Evolutionary conservation across 1,284 basidiomycete species (phyloP).

Genomic region (Cryptococcus sp.): DNA sequence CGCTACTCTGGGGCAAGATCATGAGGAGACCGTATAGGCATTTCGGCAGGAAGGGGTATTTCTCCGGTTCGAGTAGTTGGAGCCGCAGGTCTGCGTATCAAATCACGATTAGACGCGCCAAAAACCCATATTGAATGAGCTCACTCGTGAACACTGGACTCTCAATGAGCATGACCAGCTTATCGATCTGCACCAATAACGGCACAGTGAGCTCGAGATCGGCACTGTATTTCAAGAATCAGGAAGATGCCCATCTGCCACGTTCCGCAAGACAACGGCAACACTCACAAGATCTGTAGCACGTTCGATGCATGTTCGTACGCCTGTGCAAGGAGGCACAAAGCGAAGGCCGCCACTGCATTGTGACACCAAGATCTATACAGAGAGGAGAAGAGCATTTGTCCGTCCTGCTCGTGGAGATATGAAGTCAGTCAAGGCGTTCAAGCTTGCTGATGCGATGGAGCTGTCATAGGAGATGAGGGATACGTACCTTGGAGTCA

Average conservation of each 20-base stretch:
- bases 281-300: slow-evolving; percentile 86
- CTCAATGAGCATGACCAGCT: slow-evolving; percentile 96
- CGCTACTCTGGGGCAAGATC: slow-evolving; percentile 94
- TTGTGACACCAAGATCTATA: slow-evolving; percentile 99
- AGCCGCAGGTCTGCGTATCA: slow-evolving; percentile 76
- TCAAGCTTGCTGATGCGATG: not conserved
- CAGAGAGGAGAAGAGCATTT: slow-evolving; percentile 82
- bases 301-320: slow-evolving; percentile 98
- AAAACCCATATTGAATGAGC: slow-evolving; percentile 28
- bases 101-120: not conserved
- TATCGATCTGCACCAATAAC: slow-evolving; percentile 95
- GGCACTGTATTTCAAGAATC: slow-evolving; percentile 63
- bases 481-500: slow-evolving; percentile 74
- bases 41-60: slow-evolving; percentile 95
- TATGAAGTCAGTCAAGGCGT: not conserved
- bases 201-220: slow-evolving; percentile 95
- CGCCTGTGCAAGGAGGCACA: slow-evolving; percentile 94
- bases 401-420: slow-evolving; percentile 72
- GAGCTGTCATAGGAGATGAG: not conserved
- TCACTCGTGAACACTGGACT: slow-evolving; percentile 96
- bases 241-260: slow-evolving; percentile 1
- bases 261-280: slow-evolving; percentile 11
- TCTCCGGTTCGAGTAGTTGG: slow-evolving; percentile 94
- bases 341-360: slow-evolving; percentile 91
- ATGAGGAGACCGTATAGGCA: slow-evolving; percentile 96